Conservation (phyloP, 2,329 filamentous ascomycete genomes). For the Blumeriella jaapii region DNA sequence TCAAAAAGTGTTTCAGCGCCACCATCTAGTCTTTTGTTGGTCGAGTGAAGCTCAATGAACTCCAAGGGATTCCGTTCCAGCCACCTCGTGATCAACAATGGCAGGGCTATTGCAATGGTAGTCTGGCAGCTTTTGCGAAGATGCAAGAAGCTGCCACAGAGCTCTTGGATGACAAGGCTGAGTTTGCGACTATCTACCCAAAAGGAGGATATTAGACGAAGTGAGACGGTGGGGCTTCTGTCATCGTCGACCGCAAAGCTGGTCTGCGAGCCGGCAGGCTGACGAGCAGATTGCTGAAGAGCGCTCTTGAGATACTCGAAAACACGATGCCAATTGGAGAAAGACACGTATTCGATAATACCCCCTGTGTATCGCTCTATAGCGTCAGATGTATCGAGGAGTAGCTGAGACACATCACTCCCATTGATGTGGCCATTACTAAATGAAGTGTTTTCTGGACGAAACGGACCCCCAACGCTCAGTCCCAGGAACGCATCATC, state of each 20-base stretch:
- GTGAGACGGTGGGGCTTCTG: constrained; percentile 36
- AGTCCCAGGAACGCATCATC: constrained; percentile 32
- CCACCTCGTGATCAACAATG: constrained; percentile 53
- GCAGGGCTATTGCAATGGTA: constrained; percentile 49
- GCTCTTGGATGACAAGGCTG: constrained; percentile 49
- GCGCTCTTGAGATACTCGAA: constrained; percentile 46
- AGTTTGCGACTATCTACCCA: constrained; percentile 55
- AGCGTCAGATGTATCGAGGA: constrained; percentile 28
- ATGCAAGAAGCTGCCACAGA: constrained; percentile 56
- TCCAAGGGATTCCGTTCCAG: constrained; percentile 53
- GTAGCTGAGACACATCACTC: constrained; percentile 21
- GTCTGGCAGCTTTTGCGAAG: constrained; percentile 54
- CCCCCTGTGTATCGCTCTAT: constrained; percentile 44
- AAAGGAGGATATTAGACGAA: constrained; percentile 50
- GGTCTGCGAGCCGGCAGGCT: constrained; percentile 16
- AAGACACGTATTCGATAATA: constrained; percentile 53
- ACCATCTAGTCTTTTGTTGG: constrained; percentile 50
- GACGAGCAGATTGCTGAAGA: constrained; percentile 23
- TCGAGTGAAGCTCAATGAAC: constrained; percentile 51
- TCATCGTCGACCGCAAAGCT: constrained; percentile 22
- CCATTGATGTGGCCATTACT: constrained; percentile 22
- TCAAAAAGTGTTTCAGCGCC: constrained; percentile 58
- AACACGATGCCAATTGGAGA: constrained; percentile 48
- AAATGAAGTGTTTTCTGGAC: constrained; percentile 20
- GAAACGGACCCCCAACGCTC: constrained; percentile 22